Percentiles rank a stretch among this genome's conserved stretches.
These are phyloP conservation scores for Kalanchoe fedtschenkoi DNA, from an alignment of 164 flowering plant species.

Conservation along the genomic window DNA sequence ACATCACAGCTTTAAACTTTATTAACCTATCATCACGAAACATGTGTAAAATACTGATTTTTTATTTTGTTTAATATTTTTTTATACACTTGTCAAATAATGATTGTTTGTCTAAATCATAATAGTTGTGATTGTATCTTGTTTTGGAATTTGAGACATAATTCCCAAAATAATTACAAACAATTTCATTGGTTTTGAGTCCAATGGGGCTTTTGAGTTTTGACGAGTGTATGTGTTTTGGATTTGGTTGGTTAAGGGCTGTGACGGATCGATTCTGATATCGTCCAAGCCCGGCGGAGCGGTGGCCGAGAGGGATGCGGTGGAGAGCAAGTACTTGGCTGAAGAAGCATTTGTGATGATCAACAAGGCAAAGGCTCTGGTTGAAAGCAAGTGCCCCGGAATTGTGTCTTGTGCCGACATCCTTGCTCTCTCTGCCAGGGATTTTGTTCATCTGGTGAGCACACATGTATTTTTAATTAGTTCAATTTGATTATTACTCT, in stretches of 20 bases:
- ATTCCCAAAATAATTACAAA: no score
- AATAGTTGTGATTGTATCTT: no score
- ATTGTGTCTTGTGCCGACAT: constrained; percentile 93
- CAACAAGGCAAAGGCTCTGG: constrained; percentile 53
- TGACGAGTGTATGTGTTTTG: not conserved
- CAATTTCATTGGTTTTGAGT: no score
- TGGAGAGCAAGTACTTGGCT: constrained; percentile 49
- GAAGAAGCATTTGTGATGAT: constrained; percentile 51
- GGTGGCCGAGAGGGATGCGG: constrained; percentile 65
- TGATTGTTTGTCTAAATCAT: no score
- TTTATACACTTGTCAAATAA: no score
- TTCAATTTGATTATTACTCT: no score
- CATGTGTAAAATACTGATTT: no score
- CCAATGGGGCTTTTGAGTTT: not conserved
- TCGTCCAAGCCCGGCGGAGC: constrained; percentile 33
- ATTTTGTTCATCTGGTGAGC: constrained; percentile 72
- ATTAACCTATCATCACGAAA: no score
- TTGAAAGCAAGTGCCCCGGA: constrained; percentile 80
- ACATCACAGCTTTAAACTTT: no score
- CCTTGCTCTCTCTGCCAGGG: constrained; percentile 81
- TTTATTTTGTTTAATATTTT: no score
- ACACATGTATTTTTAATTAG: no score
- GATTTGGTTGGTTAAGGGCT: constrained; percentile 39
- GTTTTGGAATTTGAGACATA: no score
- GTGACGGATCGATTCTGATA: constrained; percentile 79